Conservation (phyloP, 768 basidiomycete genomes). For the Lentinula detonsa region DNA sequence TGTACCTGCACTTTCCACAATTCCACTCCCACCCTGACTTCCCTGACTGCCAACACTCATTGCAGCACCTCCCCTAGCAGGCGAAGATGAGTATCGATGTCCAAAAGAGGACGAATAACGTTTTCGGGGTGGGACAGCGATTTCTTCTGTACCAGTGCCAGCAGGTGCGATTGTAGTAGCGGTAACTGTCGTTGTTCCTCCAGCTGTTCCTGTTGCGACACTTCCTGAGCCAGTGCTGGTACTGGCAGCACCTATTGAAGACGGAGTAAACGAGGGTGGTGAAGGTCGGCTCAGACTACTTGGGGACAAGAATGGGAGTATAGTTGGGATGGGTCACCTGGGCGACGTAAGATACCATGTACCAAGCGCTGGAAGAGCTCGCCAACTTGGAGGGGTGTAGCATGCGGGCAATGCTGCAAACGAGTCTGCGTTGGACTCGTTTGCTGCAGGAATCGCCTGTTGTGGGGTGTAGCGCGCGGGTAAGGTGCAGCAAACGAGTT, state of each 20-base stretch:
- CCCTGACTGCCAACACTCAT: neutral
- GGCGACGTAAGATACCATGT: neutral
- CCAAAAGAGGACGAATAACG: slow-evolving; percentile 78
- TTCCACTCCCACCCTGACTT: neutral
- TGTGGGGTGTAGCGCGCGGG: too few relatives aligned
- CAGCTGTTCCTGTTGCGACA: slow-evolving; percentile 7
- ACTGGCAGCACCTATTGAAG: slow-evolving; percentile 21
- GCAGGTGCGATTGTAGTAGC: neutral
- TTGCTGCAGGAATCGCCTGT: too few relatives aligned
- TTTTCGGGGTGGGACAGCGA: slow-evolving; percentile 35
- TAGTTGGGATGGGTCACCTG: slow-evolving; percentile 3
- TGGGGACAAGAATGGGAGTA: slow-evolving; percentile 14
- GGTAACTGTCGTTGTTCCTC: neutral
- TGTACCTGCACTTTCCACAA: slow-evolving; percentile 13
- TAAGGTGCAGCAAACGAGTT: too few relatives aligned
- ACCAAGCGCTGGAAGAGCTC: too few relatives aligned
- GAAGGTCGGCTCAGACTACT: slow-evolving; percentile 10
- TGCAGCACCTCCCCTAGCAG: slow-evolving; percentile 17
- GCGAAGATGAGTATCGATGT: slow-evolving; percentile 48
- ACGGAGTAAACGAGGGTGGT: slow-evolving; percentile 18
- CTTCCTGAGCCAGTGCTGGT: slow-evolving; percentile 16
- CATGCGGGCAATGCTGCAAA: too few relatives aligned
- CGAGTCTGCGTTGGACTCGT: too few relatives aligned
- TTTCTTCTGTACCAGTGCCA: slow-evolving; percentile 22
- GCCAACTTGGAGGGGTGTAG: too few relatives aligned